Evolutionary conservation across 2,329 filamentous ascomycete species (phyloP).

Genomic region (Calonectria leucothoes): DNA sequence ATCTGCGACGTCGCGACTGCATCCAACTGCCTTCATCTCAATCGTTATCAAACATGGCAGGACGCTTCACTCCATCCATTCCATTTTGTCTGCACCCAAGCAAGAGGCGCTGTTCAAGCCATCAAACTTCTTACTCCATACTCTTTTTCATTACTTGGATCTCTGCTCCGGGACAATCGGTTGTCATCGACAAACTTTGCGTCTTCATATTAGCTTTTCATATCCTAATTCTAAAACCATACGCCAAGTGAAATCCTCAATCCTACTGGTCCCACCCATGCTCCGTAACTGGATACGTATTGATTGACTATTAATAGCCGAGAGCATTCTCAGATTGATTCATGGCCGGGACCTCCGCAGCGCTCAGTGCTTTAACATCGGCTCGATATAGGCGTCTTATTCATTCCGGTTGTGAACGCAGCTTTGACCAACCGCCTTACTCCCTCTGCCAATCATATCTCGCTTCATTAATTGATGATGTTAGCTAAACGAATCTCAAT

Average conservation of each 20-base stretch:
- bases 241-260: background rate
- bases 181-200: background rate
- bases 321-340: background rate
- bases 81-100: background rate
- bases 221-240: background rate
- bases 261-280: background rate
- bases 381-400: background rate
- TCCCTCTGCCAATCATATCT: background rate
- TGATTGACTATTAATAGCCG: background rate
- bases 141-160: background rate
- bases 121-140: background rate
- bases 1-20: slow-evolving; percentile 23
- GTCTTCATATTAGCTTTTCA: background rate
- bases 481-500: background rate
- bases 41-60: background rate
- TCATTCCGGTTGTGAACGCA: background rate
- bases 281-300: background rate
- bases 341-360: background rate
- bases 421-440: background rate
- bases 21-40: background rate
- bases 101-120: background rate
- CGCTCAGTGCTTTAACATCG: background rate
- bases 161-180: slow-evolving; percentile 11
- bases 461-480: background rate
- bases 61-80: background rate